Percentiles rank a stretch among this genome's conserved stretches.
Conservation (phyloP, 2,329 filamentous ascomycete genomes). For the Nemania sp. region DNA sequence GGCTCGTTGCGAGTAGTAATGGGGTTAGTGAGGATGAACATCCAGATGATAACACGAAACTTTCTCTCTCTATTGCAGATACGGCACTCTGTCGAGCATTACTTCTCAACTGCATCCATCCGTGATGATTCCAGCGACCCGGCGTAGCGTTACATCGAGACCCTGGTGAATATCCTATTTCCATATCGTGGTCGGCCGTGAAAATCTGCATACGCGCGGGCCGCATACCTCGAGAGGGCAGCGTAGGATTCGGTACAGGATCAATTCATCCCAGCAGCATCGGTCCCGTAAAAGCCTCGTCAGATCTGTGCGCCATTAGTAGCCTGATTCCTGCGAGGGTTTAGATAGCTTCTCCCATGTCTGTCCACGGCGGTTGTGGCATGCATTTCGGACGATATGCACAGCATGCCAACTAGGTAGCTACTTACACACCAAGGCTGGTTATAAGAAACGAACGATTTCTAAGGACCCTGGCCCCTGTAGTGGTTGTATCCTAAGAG, state of each 20-base stretch:
- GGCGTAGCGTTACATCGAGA: slow-evolving; percentile 27
- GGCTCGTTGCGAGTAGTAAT: slow-evolving; percentile 30
- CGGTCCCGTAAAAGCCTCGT: slow-evolving; percentile 3
- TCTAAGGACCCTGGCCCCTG: background rate
- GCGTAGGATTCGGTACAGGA: slow-evolving; percentile 27
- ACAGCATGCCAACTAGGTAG: slow-evolving; percentile 3
- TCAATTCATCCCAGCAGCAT: slow-evolving; percentile 16
- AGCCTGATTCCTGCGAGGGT: slow-evolving; percentile 12
- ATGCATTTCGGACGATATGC: slow-evolving; percentile 13
- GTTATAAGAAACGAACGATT: slow-evolving; percentile 7
- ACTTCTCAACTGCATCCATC: slow-evolving; percentile 19
- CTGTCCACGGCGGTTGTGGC: background rate
- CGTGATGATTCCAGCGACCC: slow-evolving; percentile 28
- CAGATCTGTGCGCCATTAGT: slow-evolving; percentile 16
- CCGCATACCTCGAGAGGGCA: slow-evolving; percentile 24
- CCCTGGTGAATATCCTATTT: slow-evolving; percentile 6
- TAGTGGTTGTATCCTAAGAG: slow-evolving; percentile 1
- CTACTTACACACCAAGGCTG: background rate
- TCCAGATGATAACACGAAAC: slow-evolving; percentile 23
- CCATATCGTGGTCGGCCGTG: slow-evolving; percentile 18
- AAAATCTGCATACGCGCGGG: slow-evolving; percentile 22
- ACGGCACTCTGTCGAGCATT: slow-evolving; percentile 17
- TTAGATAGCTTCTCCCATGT: background rate
- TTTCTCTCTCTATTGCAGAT: slow-evolving; percentile 35
- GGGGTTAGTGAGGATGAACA: slow-evolving; percentile 21